Percentiles rank a stretch among this genome's conserved stretches.
These are phyloP conservation scores for Penicillium sp. DNA, from an alignment of 2,329 filamentous ascomycete species.

Conservation along the genomic window DNA sequence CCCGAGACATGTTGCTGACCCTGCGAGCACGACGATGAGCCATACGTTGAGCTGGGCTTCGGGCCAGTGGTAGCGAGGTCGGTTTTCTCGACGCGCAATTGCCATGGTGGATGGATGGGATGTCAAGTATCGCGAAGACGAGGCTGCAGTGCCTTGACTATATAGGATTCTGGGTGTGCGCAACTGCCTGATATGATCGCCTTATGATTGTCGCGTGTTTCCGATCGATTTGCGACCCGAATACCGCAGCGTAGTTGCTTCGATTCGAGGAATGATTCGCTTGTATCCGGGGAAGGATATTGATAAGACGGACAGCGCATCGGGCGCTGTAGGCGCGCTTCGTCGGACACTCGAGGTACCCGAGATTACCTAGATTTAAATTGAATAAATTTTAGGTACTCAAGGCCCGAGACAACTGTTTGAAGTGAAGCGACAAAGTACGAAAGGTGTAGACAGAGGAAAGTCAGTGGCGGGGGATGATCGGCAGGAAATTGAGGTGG, in stretches of 20 bases:
- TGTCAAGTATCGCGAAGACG: not conserved
- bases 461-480: conserved; percentile 11
- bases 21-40: conserved; percentile 58
- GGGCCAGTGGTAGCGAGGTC: conserved; percentile 57
- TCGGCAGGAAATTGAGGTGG: conserved; percentile 26
- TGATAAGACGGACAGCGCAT: conserved; percentile 23
- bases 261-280: conserved; percentile 1
- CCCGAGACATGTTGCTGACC: conserved; percentile 54
- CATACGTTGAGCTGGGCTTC: conserved; percentile 61
- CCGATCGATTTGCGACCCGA: conserved; percentile 1
- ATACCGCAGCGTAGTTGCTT: not conserved
- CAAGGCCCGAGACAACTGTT: not conserved
- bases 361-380: not conserved
- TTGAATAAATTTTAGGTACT: not conserved
- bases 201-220: not conserved
- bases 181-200: conserved; percentile 6
- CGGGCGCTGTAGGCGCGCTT: conserved; percentile 17
- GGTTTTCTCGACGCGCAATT: conserved; percentile 29
- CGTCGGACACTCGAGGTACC: conserved; percentile 1
- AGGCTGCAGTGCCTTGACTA: not conserved
- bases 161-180: conserved; percentile 1
- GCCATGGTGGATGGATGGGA: conserved; percentile 25
- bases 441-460: not conserved
- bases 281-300: conserved; percentile 3
- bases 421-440: not conserved